Base-by-base conservation (phyloP, 106 monocot species). In the Acorus calamus region DNA sequence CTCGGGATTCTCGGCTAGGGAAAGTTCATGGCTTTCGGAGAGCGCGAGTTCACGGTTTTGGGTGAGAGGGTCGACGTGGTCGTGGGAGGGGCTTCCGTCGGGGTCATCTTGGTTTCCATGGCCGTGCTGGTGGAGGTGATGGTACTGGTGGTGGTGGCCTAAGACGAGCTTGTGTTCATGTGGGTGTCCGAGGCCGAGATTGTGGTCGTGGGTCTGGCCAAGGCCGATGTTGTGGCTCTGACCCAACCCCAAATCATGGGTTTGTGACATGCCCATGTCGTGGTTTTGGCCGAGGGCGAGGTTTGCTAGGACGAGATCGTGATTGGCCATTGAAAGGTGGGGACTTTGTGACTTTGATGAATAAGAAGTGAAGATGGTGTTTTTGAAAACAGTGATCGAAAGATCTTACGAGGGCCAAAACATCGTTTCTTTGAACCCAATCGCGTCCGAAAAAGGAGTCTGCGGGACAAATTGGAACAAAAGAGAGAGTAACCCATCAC, bases 281-380 rank as follows among this genome's bases (percentile, higher is more conserved):
- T 77, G 84, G 56, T 65, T 79, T 57, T 89, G 93, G 46, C 83
- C 77, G 9, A 94, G 72, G 2, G 65, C 89, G 42, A 94, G 57
- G 55, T 84, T 89, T 10, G 71, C 93, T 2, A 88, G 82, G 11
- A 78, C 81, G 41, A 89, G 55, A 8, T 94, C 90, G 57, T 94
- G 94, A 66, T 82, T 94, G 2, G 86, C 89, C 94, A 94, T 94
- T 12, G 44, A 41, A 11, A 48, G 51, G 49, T 52, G 28, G 9
- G 41, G 47, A 56, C 66, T 65, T 52, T 43, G 4, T 7, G 8
- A 4, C 2, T 49, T 14, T 47, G 14, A 49, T 61, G 48, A 65
- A 9, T 6, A 71, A 8, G 14, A 12, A 6, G 46, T 28, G 28
- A 28, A 28, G 28, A 28, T 28, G 28, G 28, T 28, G 28, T 28